phyloP scores from a whole-genome alignment of 257 asterid genomes.

The Knoxia roxburghii region DNA sequence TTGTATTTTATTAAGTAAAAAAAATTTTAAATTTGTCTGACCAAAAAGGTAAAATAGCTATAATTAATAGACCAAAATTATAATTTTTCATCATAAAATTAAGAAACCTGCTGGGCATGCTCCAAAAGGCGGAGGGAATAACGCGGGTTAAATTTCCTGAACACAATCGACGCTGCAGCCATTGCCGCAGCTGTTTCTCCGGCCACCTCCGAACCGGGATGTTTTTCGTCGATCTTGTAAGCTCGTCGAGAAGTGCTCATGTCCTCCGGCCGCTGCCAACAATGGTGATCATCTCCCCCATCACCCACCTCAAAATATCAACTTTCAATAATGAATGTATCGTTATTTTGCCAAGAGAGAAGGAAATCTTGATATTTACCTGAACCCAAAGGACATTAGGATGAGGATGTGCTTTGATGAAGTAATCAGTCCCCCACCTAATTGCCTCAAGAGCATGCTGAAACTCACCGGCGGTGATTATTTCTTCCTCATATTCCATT shows the following conservation, averaged over 20 bases:
- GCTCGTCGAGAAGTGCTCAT: slow-evolving; percentile 69
- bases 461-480: slow-evolving; percentile 6
- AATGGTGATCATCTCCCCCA: slow-evolving; percentile 63
- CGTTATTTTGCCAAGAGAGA: no score
- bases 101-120: slow-evolving; percentile 57
- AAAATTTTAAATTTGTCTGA: no score
- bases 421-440: slow-evolving; percentile 27
- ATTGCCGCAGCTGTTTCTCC: slow-evolving; percentile 80
- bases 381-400: slow-evolving; percentile 22
- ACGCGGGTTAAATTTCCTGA: slow-evolving; percentile 33
- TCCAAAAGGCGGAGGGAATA: slow-evolving; percentile 53
- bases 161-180: slow-evolving; percentile 76
- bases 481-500: slow-evolving; percentile 12
- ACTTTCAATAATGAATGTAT: no score
- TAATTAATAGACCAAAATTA: no score
- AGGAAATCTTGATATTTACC: no score
- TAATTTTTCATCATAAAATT: no score
- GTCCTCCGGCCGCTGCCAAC: slow-evolving; percentile 89
- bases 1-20: no score
- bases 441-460: slow-evolving; percentile 20
- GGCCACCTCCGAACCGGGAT: slow-evolving; percentile 71
- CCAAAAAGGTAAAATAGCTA: no score
- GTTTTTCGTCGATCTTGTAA: slow-evolving; percentile 57
- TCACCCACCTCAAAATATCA: slow-evolving; percentile 55
- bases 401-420: slow-evolving; percentile 19